These are phyloP conservation scores for Ophiocytium majus DNA, from an alignment of 352 stramenopile species.

Conservation along the genomic window DNA sequence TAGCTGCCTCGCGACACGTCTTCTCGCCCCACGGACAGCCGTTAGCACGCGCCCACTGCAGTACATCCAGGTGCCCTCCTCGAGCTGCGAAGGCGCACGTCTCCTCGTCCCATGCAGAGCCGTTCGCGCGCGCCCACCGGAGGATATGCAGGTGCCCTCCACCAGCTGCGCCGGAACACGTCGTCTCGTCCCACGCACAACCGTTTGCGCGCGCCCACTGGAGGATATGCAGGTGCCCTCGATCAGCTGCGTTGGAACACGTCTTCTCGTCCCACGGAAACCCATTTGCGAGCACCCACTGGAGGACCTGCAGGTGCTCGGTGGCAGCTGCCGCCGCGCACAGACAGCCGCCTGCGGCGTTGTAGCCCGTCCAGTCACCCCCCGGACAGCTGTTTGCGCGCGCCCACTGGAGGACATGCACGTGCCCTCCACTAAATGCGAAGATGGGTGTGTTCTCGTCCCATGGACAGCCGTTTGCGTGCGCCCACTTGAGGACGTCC, in stretches of 20 bases:
- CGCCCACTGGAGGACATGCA: conserved; percentile 24
- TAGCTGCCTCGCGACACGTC: neutral
- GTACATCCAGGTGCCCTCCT: conserved; percentile 19
- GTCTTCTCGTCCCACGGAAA: conserved; percentile 28
- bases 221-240: conserved; percentile 26
- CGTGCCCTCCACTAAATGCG: conserved; percentile 17
- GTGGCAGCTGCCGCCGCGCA: conserved; percentile 3
- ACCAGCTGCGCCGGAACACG: conserved; percentile 8
- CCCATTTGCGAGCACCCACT: neutral
- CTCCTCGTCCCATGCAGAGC: conserved; percentile 29
- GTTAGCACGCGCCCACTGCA: neutral
- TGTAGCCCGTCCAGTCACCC: neutral
- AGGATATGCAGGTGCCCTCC: conserved; percentile 19
- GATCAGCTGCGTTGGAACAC: neutral
- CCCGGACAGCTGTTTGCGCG: conserved; percentile 12
- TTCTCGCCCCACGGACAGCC: conserved; percentile 12
- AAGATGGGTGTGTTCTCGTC: neutral
- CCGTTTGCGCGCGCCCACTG: conserved; percentile 18
- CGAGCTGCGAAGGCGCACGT: conserved; percentile 15
- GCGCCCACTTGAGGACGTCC: conserved; percentile 9
- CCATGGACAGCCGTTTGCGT: conserved; percentile 24
- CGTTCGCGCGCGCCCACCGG: conserved; percentile 30
- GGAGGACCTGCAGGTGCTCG: conserved; percentile 17
- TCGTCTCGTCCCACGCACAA: conserved; percentile 27
- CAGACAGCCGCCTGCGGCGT: neutral